Evolutionary conservation across 768 basidiomycete species (phyloP).

Genomic region (Agrocybe chaxingu): DNA sequence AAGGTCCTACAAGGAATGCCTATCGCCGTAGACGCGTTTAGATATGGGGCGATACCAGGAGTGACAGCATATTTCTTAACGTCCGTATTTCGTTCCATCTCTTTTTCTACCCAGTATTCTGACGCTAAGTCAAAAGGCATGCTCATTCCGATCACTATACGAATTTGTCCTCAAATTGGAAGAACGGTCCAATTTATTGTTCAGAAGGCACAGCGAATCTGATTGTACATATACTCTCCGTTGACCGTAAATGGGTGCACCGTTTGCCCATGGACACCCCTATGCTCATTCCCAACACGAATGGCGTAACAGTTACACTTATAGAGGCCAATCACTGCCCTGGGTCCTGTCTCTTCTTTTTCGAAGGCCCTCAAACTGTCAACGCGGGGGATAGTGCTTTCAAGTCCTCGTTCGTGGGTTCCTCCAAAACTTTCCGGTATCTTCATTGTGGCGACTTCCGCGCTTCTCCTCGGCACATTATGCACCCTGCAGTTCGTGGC

Average conservation of each 20-base stretch:
- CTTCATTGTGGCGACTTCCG: constrained; percentile 95
- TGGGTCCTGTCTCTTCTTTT: constrained; percentile 91
- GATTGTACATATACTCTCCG: constrained; percentile 86
- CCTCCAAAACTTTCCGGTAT: constrained; percentile 73
- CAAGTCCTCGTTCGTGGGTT: constrained; percentile 70
- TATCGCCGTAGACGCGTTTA: constrained; percentile 96
- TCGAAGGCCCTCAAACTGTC: constrained; percentile 87
- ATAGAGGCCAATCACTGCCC: constrained; percentile 99
- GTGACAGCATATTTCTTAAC: constrained; percentile 91
- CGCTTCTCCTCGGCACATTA: constrained; percentile 82
- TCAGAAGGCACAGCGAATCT: constrained; percentile 91
- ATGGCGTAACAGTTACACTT: constrained; percentile 84
- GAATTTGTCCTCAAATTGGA: constrained; percentile 85
- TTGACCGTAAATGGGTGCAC: constrained; percentile 86
- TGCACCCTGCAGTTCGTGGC: constrained; percentile 80
- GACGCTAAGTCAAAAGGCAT: constrained; percentile 50
- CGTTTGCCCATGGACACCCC: constrained; percentile 80
- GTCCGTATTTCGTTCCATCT: constrained; percentile 35
- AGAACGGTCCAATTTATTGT: constrained; percentile 92
- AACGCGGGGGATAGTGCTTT: constrained; percentile 83
- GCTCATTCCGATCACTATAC: constrained; percentile 98
- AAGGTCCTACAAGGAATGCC: constrained; percentile 97
- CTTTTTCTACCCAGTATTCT: constrained; percentile 8
- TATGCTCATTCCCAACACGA: constrained; percentile 73
- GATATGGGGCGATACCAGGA: constrained; percentile 87